These are phyloP conservation scores for Purshia tridentata DNA, from an alignment of 306 rosid species.

Conservation along the genomic window DNA sequence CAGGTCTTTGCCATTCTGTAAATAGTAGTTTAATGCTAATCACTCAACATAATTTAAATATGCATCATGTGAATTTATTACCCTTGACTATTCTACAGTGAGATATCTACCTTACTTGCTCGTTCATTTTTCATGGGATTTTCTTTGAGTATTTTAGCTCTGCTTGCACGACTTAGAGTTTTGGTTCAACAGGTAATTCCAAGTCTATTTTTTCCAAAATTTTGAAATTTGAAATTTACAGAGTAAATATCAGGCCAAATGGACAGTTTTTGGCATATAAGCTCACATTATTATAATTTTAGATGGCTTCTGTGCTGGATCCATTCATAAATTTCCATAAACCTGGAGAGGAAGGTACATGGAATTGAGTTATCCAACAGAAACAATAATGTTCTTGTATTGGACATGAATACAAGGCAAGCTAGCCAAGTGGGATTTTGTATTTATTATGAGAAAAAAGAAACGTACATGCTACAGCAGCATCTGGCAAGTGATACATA, in stretches of 20 bases:
- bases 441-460: not conserved
- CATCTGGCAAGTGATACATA: not conserved
- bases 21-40: not conserved
- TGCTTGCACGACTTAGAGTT: constrained; percentile 78
- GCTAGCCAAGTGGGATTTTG: not conserved
- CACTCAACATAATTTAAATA: not conserved
- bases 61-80: constrained; percentile 10
- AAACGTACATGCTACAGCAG: constrained; percentile 1
- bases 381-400: not conserved
- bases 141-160: constrained; percentile 64
- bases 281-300: not conserved
- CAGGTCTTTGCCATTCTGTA: not conserved
- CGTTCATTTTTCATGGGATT: constrained; percentile 73
- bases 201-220: constrained; percentile 9
- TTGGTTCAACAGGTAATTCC: constrained; percentile 74
- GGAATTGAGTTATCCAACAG: not conserved
- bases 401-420: not conserved
- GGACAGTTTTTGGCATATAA: not conserved
- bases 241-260: not conserved
- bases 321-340: not conserved
- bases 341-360: not conserved
- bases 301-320: not conserved
- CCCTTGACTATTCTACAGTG: constrained; percentile 68
- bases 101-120: constrained; percentile 76
- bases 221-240: not conserved